Percentiles rank a stretch among this genome's conserved stretches.
Conservation (phyloP, 768 basidiomycete genomes). For the Kondoa malvinella region DNA sequence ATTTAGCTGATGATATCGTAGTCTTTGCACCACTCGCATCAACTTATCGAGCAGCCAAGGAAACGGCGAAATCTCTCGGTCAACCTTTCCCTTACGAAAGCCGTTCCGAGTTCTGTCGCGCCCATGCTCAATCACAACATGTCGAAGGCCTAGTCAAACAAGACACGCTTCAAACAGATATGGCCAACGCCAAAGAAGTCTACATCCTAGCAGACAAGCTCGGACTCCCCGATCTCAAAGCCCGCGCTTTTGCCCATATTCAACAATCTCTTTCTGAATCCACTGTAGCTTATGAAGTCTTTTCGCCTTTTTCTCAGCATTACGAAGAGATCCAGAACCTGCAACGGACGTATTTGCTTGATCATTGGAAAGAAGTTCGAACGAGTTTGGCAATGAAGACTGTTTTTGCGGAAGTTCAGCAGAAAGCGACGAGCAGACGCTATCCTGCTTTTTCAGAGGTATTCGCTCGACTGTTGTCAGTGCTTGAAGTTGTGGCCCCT, state of each 20-base stretch:
- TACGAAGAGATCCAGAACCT: constrained; percentile 35
- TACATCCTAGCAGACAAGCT: constrained; percentile 30
- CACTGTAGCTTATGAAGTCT: constrained; percentile 35
- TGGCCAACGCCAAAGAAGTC: constrained; percentile 32
- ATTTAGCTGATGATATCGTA: constrained; percentile 4
- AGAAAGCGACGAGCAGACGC: constrained; percentile 28
- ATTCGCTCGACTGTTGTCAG: not conserved
- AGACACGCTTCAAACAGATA: constrained; percentile 13
- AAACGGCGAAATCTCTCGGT: constrained; percentile 10
- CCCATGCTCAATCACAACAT: not conserved
- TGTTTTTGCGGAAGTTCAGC: not conserved
- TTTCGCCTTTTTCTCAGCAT: constrained; percentile 32
- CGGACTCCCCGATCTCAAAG: constrained; percentile 31
- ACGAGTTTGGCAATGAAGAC: not conserved
- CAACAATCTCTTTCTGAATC: constrained; percentile 30
- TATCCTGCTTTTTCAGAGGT: not conserved
- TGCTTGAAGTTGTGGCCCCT: not conserved
- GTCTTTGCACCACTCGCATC: constrained; percentile 35
- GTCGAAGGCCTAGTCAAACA: not conserved
- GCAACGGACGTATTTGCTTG: constrained; percentile 25
- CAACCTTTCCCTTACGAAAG: constrained; percentile 9
- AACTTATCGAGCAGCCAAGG: constrained; percentile 24
- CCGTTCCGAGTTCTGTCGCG: constrained; percentile 11
- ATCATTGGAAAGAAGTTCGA: constrained; percentile 18
- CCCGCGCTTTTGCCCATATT: constrained; percentile 34